Evolutionary conservation across 768 basidiomycete genomes (phyloP), one percentile per base, ranked within the genome.

Genomic region (Boletus insuetus): DNA sequence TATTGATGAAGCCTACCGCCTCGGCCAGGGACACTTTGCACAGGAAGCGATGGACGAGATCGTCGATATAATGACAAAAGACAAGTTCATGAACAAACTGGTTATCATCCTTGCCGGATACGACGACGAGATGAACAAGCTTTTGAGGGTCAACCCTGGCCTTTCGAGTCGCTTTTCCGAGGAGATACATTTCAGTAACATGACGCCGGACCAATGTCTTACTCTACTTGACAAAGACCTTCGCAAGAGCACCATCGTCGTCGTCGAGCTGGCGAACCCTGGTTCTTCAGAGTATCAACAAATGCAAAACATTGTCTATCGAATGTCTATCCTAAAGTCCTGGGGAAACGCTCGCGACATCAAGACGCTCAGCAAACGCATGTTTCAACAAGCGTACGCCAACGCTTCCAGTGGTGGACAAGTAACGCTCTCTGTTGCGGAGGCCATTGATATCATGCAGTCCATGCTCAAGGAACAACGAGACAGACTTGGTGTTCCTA

Each of bases 291-390:
- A 46, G 1, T 52, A 62, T 17, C 60, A 58, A 22, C 60, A 58
- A 20, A 52, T 61, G 60, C 43, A 37, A 42, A 46, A 11, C 5
- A 52, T 63, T 5, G 2, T 86, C 51, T 53, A 65, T 8, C 55
- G 75, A 14, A 71, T 86, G 58, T 72, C 80, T 9, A 39, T 55
- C 11, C 68, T 86, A 1, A 71, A 75, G 5, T 79, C 79, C 1
- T 88, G 87, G 87, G 87, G 85, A 14, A 88, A 88, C 46, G 87
- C 85, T 3, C 77, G 85, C 8, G 86, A 88, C 57, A 75, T 87
- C 64, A 73, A 79, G 49, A 80, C 79, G 0, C 69, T 86, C 6
- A 68, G 81, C 0, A 53, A 62, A 37, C 55, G 47, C 17, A 53
- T 63, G 51, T 46, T 61, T 37, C 60, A 58, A 5, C 50, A 62